phyloP scores from a whole-genome alignment of 1,284 basidiomycete species.

The Rugosomyces carneus region DNA sequence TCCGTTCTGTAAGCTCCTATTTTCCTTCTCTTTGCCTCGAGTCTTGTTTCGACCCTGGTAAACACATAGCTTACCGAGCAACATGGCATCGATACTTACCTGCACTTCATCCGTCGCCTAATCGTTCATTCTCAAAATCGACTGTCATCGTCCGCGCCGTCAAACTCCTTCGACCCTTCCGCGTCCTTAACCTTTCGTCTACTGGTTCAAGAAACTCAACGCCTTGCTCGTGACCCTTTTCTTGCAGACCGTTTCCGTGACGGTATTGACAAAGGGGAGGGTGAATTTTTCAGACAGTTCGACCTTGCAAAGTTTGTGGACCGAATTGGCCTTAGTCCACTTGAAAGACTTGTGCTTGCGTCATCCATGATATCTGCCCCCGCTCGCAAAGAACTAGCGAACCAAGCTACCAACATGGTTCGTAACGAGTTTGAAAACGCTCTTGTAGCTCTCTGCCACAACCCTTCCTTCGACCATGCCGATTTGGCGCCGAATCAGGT shows the following conservation, averaged over 20 bases:
- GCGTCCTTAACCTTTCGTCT: slow-evolving; percentile 74
- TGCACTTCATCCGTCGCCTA: slow-evolving; percentile 91
- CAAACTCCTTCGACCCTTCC: slow-evolving; percentile 62
- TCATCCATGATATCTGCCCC: slow-evolving; percentile 68
- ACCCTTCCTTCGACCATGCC: slow-evolving; percentile 73
- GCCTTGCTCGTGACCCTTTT: slow-evolving; percentile 80
- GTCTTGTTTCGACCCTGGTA: slow-evolving; percentile 18
- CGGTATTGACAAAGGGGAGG: slow-evolving; percentile 79
- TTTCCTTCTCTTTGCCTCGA: slow-evolving; percentile 10
- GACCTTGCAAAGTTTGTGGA: slow-evolving; percentile 76
- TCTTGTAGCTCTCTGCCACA: slow-evolving; percentile 63
- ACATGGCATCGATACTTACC: slow-evolving; percentile 91
- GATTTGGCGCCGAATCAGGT: slow-evolving; percentile 72
- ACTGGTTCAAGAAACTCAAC: slow-evolving; percentile 81
- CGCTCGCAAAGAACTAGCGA: slow-evolving; percentile 64
- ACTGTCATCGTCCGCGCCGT: slow-evolving; percentile 48
- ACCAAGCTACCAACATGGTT: slow-evolving; percentile 62
- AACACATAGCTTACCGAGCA: slow-evolving; percentile 78
- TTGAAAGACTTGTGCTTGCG: slow-evolving; percentile 73
- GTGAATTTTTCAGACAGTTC: slow-evolving; percentile 73
- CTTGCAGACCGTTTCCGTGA: slow-evolving; percentile 83
- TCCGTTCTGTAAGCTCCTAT: slow-evolving; percentile 72
- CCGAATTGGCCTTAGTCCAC: slow-evolving; percentile 68
- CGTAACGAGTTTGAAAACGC: slow-evolving; percentile 74
- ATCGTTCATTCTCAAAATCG: slow-evolving; percentile 79